Evolutionary conservation across 2,329 filamentous ascomycete species (phyloP).

Genomic region (Escovopsis sp.): DNA sequence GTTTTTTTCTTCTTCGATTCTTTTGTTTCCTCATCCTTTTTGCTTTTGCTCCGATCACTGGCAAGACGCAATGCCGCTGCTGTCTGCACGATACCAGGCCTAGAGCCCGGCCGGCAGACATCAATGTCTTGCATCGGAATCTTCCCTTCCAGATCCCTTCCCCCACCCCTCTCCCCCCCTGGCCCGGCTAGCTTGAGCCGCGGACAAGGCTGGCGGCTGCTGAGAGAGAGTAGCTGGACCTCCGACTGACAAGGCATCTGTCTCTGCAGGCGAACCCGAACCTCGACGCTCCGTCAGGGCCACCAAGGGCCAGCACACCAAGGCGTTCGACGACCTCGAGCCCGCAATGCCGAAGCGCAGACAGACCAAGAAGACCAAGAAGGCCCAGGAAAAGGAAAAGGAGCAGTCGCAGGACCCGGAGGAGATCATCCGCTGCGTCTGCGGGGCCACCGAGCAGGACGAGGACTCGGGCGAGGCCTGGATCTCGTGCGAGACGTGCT

Average conservation of each 20-base stretch:
- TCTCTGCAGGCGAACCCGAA: constrained; percentile 41
- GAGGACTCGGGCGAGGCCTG: constrained; percentile 80
- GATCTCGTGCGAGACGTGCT: constrained; percentile 90
- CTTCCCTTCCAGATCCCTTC: no score
- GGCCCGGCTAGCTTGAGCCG: no score
- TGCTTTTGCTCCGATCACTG: no score
- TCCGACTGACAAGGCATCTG: constrained; percentile 9
- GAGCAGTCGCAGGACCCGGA: constrained; percentile 38
- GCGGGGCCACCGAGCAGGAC: constrained; percentile 72
- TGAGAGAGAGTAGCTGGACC: not conserved
- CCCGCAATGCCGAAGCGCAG: constrained; percentile 40
- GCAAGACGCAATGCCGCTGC: no score
- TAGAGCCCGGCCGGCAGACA: no score
- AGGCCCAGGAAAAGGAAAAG: constrained; percentile 49
- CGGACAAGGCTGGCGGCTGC: no score
- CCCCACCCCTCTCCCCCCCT: no score
- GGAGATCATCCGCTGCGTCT: constrained; percentile 84
- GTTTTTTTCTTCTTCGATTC: not conserved
- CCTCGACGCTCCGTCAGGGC: constrained; percentile 87
- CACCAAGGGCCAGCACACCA: constrained; percentile 91
- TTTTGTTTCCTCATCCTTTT: not conserved
- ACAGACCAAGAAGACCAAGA: constrained; percentile 36
- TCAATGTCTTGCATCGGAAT: no score
- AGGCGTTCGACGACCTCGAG: constrained; percentile 68
- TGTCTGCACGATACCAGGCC: no score